Evolutionary conservation across 2,329 filamentous ascomycete genomes (phyloP).

Genomic region (Colletotrichum truncatum): DNA sequence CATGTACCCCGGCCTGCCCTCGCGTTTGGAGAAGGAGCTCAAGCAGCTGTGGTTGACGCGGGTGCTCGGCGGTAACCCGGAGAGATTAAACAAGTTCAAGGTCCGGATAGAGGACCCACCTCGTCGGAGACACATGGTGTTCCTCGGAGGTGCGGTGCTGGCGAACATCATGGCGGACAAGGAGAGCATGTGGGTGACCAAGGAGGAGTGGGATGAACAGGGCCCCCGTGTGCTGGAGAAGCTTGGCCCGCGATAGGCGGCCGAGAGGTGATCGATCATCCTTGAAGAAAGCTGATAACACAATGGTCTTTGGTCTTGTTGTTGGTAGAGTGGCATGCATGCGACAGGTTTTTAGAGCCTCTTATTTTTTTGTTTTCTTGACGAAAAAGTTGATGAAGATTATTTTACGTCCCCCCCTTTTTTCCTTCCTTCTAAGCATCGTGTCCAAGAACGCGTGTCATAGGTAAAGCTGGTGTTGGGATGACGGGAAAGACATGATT

Average conservation of each 20-base stretch:
- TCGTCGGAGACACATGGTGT: conserved; percentile 98
- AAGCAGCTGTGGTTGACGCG: conserved; percentile 98
- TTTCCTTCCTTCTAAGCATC: too few species aligned
- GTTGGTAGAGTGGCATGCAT: conserved; percentile 30
- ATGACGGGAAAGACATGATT: neutral
- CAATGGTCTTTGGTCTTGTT: conserved; percentile 16
- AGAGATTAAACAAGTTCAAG: conserved; percentile 98
- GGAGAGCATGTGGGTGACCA: conserved; percentile 98
- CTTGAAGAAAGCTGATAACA: neutral
- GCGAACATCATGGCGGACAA: conserved; percentile 99
- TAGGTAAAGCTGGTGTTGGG: neutral
- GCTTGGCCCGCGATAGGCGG: conserved; percentile 80
- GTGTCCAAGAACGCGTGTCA: neutral
- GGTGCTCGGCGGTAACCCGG: conserved; percentile 89
- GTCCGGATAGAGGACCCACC: conserved; percentile 98
- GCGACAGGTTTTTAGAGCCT: conserved; percentile 29
- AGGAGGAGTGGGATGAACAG: conserved; percentile 96
- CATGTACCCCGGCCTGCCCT: conserved; percentile 98
- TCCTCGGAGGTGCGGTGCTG: conserved; percentile 93
- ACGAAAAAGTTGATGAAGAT: conserved; percentile 29
- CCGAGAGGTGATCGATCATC: neutral
- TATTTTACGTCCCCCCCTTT: neutral
- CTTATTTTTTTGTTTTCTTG: conserved; percentile 23
- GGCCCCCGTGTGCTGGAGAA: conserved; percentile 88
- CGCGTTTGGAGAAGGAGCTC: conserved; percentile 94